These are phyloP conservation scores for Mucor irregularis DNA, from an alignment of 371 early-diverging fungal genomes.

Conservation along the genomic window DNA sequence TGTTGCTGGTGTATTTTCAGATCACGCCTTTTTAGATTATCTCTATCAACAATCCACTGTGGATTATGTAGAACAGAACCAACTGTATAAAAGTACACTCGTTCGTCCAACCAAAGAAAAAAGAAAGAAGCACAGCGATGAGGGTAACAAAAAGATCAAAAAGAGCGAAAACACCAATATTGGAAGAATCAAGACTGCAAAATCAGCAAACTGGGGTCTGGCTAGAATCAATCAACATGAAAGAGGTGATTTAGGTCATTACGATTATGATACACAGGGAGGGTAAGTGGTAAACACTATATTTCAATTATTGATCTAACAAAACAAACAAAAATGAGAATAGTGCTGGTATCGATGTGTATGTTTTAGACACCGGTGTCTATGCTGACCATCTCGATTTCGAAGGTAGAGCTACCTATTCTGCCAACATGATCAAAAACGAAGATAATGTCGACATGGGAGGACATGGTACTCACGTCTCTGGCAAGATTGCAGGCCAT, in stretches of 20 bases:
- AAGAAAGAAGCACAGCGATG: too few relatives aligned
- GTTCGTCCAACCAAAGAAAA: neutral
- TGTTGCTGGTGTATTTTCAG: conserved; percentile 25
- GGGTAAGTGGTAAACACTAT: conserved; percentile 32
- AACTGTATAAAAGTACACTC: conserved; percentile 30
- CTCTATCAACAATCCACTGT: conserved; percentile 31
- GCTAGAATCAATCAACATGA: conserved; percentile 53
- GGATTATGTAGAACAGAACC: conserved; percentile 57
- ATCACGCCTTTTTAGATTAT: conserved; percentile 32
- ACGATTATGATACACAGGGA: conserved; percentile 46
- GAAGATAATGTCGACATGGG: conserved; percentile 64
- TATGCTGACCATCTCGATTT: conserved; percentile 73
- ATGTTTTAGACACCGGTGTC: conserved; percentile 79
- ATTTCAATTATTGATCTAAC: neutral
- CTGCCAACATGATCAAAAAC: conserved; percentile 47
- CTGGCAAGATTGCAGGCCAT: conserved; percentile 70
- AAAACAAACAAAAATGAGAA: conserved; percentile 16
- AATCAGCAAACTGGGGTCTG: conserved; percentile 60
- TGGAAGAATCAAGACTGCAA: neutral
- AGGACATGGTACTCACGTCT: conserved; percentile 84
- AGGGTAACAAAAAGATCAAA: too few relatives aligned
- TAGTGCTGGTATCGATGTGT: conserved; percentile 57
- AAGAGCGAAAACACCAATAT: too few relatives aligned
- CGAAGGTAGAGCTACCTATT: conserved; percentile 70
- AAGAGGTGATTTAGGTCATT: conserved; percentile 31